phyloP scores from a whole-genome alignment of 192 early-diverging fungal species.

The Podila minutissima region DNA sequence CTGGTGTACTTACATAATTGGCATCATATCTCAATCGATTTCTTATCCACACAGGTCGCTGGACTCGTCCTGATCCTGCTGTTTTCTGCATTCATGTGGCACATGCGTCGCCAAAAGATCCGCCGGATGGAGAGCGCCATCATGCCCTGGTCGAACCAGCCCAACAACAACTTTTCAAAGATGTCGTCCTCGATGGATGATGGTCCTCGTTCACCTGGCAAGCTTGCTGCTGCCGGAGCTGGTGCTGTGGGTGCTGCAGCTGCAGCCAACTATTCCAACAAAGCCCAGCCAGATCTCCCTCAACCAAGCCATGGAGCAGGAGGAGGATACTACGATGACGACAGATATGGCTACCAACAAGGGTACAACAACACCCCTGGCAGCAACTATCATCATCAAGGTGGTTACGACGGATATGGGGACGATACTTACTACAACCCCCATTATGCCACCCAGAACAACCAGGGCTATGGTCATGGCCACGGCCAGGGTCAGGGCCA shows the following conservation, averaged over 20 bases:
- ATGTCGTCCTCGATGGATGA: constrained; percentile 32
- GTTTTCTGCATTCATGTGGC: constrained; percentile 18
- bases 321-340: constrained; percentile 3
- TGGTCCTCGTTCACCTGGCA: constrained; percentile 1
- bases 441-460: constrained; percentile 15
- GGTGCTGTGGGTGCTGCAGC: background rate
- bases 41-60: constrained; percentile 3
- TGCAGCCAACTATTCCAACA: constrained; percentile 2
- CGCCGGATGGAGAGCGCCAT: constrained; percentile 31
- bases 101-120: constrained; percentile 13
- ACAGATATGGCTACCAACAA: background rate
- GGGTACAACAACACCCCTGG: constrained; percentile 1
- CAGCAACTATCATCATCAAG: background rate
- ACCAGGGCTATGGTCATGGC: background rate
- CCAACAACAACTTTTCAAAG: constrained; percentile 30
- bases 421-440: constrained; percentile 38
- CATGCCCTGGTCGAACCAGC: constrained; percentile 35
- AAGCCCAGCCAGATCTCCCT: constrained; percentile 12
- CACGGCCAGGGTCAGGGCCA: background rate
- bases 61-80: constrained; percentile 9
- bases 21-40: background rate
- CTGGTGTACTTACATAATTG: background rate
- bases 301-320: constrained; percentile 1
- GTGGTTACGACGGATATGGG: constrained; percentile 8
- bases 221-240: background rate